A percentile compares a stretch with the other conserved stretches of the same genome.
Evolutionary conservation across 2,329 filamentous ascomycete species (phyloP).

Genomic region (Elsinoe batatas): DNA sequence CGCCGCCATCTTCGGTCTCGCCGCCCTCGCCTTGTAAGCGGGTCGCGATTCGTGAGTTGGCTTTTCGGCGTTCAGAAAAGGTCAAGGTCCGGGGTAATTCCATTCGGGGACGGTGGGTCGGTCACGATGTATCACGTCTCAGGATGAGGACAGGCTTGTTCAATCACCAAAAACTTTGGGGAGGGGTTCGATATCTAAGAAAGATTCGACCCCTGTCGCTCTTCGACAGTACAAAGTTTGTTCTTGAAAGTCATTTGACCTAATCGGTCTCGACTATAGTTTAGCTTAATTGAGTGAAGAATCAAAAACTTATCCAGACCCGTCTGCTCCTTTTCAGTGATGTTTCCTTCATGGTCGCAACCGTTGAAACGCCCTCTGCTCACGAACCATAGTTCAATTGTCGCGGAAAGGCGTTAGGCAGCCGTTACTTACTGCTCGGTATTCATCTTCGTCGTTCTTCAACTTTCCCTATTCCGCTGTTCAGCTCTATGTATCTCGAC

Average conservation of each 20-base stretch:
- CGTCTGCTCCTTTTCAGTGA: too few relatives aligned
- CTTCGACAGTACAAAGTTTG: slow-evolving; percentile 11
- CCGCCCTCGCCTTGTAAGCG: slow-evolving; percentile 25
- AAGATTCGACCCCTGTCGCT: background rate
- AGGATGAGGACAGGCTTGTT: background rate
- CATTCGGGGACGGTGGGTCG: background rate
- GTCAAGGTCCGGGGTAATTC: slow-evolving; percentile 3
- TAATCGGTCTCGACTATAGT: slow-evolving; percentile 7
- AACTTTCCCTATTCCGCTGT: too few relatives aligned
- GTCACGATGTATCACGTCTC: slow-evolving; percentile 7
- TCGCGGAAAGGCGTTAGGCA: too few relatives aligned
- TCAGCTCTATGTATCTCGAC: too few relatives aligned
- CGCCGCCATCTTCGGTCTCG: slow-evolving; percentile 43
- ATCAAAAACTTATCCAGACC: slow-evolving; percentile 3
- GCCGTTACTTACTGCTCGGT: too few relatives aligned
- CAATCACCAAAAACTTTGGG: background rate
- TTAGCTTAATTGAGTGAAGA: slow-evolving; percentile 4
- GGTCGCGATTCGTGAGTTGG: background rate
- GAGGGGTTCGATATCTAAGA: background rate
- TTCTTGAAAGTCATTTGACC: slow-evolving; percentile 5
- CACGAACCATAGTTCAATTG: background rate
- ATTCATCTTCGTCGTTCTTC: too few relatives aligned
- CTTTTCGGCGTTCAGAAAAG: background rate
- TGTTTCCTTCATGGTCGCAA: background rate
- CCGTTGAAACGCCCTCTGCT: background rate